Evolutionary conservation across 495 filamentous ascomycete genomes (phyloP), one percentile per base, ranked within the genome.

Genomic region (Aspergillus biplanus): DNA sequence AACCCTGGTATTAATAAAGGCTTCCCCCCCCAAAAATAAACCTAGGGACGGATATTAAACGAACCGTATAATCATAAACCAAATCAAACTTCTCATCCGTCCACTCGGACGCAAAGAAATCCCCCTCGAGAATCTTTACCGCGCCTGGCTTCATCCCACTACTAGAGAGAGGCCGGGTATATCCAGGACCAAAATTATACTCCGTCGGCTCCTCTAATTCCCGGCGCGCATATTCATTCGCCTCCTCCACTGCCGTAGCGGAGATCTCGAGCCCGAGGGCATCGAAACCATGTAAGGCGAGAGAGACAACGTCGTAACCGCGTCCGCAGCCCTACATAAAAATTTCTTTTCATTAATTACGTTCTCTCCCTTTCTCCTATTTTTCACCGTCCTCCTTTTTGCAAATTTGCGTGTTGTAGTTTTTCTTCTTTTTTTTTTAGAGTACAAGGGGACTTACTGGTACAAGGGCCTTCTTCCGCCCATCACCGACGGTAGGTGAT

Each of bases 21-120:
- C 21, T 27, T 27, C 21, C 21, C 21, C 2, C 21, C 21, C 21
- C 21, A 27, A 27, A 27, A 27, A 27, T 27, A 27, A 27, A 27
- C 21, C 21, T 27, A 27, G 21, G 21, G 21, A 2, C 21, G 21
- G 21, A 2, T 27, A 27, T 27, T 27, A 27, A 27, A 27, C 21
- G 21, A 1, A 90, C 89, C 8, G 88, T 91, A 71, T 91, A 91
- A 70, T 92, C 90, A 73, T 90, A 92, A n/a, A 90, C 83, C 11
- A 92, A 63, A 77, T 93, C 89, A 71, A 90, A 92, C 35, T 66
- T 71, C 7, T 68, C 74, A 47, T 69, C 72, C 42, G 74, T 56
- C 77, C 85, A 90, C 7, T 76, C 80, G 46, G 84, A 72, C 33
- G 72, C 67, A 66, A 92, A 92, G 71, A 92, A 92, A 65, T 92